These are phyloP conservation scores for Xylariaceae sp. DNA, from an alignment of 2,329 filamentous ascomycete genomes.

Conservation along the genomic window DNA sequence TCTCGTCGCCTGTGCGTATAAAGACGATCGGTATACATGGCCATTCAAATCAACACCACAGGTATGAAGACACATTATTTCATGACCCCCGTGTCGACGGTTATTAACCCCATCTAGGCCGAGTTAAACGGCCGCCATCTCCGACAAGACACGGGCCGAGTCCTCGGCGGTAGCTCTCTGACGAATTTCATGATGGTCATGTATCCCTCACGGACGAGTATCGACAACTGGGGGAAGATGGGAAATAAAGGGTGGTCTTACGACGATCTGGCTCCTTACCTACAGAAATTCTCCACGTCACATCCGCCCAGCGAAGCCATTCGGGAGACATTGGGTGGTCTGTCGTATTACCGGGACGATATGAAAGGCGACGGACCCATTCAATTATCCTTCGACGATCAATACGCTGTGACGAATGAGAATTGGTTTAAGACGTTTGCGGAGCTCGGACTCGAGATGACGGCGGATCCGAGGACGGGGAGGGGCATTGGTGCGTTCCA, in stretches of 20 bases:
- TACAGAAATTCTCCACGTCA: slow-evolving; percentile 20
- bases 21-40: slow-evolving; percentile 37
- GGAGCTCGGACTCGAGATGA: slow-evolving; percentile 32
- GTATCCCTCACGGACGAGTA: slow-evolving; percentile 21
- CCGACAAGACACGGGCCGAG: slow-evolving; percentile 32
- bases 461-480: slow-evolving; percentile 31
- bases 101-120: slow-evolving; percentile 18
- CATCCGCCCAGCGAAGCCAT: slow-evolving; percentile 19
- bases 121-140: slow-evolving; percentile 30
- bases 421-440: slow-evolving; percentile 37
- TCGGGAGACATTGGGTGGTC: slow-evolving; percentile 16
- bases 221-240: slow-evolving; percentile 21
- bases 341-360: slow-evolving; percentile 31
- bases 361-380: slow-evolving; percentile 32
- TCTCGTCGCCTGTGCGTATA: slow-evolving; percentile 23
- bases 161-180: slow-evolving; percentile 32
- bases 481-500: slow-evolving; percentile 33
- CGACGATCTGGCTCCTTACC: slow-evolving; percentile 21
- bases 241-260: slow-evolving; percentile 24
- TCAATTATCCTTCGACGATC: slow-evolving; percentile 35
- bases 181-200: slow-evolving; percentile 25
- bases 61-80: slow-evolving; percentile 17
- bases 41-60: slow-evolving; percentile 36
- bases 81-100: not conserved
- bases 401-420: slow-evolving; percentile 31